Base-by-base conservation (phyloP, 441 rosid genomes). In the Gossypium davidsonii region DNA sequence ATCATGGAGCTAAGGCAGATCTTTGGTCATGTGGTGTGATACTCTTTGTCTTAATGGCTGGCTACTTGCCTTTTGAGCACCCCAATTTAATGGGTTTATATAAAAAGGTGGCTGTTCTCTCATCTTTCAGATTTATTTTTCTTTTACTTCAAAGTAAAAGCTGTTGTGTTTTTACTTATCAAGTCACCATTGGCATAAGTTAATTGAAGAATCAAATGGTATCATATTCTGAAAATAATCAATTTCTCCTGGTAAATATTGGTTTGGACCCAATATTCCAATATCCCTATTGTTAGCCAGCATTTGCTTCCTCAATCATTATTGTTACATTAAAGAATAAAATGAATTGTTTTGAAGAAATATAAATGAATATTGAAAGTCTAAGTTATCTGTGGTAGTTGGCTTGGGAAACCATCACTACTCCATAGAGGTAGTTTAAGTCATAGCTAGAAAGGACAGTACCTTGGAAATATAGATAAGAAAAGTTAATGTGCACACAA, bases 11-110 rank as follows among this genome's bases (percentile, higher is more conserved):
- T 0, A 91, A 89, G 87, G 99, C 99, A 56, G 99, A 95, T 82
- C 81, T 93, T 60, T 95, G 99, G 99, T 95, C 99, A 11, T 95
- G 99, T 37, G 99, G 99, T 73, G 99, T 95, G 73, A 95, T 95
- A 78, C 97, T 95, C 51, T 95, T 81, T 78, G 98, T 95, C 75
- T 78, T 95, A 75, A 95, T 93, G 99, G 99, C 98, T 81, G 99
- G 99, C 44, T 95, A 80, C 84, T 83, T 91, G 83, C 99, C 99
- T 65, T 95, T 95, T 69, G 99, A 91, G 79, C 97, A 95, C 71
- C 81, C 98, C 73, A 95, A 93, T 72, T 89, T 95, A 46, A 84
- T 85, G 83, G 86, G 90, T 0, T 75, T 95, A 26, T 95, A 95
- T 68, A 95, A 95, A 82, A 95, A 95, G 98, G 99, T 89, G 55